Evolutionary conservation across 345 rosid genomes (phyloP).

Genomic region (Camelina hispida): DNA sequence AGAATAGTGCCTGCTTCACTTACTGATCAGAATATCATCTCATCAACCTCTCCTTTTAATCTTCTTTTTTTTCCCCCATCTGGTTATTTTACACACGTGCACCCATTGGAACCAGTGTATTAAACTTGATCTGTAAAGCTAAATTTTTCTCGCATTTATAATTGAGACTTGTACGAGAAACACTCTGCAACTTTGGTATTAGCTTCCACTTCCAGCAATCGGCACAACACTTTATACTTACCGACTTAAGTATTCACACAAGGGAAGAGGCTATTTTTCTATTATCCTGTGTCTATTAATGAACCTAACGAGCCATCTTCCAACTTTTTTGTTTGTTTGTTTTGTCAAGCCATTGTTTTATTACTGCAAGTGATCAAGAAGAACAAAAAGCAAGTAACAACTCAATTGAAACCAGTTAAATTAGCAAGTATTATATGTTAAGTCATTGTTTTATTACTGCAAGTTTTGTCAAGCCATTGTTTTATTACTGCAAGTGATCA

Average conservation of each 20-base stretch:
- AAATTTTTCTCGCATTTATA: not conserved
- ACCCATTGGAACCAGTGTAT: not conserved
- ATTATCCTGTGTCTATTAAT: too few species aligned
- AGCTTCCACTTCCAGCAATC: too few species aligned
- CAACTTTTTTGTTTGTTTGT: not conserved
- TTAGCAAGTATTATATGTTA: too few species aligned
- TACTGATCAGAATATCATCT: too few species aligned
- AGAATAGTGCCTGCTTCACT: too few species aligned
- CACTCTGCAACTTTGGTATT: not conserved
- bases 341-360: not conserved
- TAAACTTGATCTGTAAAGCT: too few species aligned
- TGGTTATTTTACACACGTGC: not conserved
- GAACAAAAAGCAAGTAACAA: not conserved
- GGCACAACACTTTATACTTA: too few species aligned
- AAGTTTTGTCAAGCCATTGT: not conserved
- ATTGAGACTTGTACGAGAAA: not conserved
- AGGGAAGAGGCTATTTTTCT: too few species aligned
- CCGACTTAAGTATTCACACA: too few species aligned
- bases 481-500: not conserved
- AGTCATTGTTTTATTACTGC: not conserved
- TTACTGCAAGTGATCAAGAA: not conserved
- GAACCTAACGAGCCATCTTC: not conserved
- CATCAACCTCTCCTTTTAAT: too few species aligned
- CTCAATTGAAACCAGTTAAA: too few species aligned
- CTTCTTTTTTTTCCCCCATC: too few species aligned